Evolutionary conservation across 345 rosid species (phyloP), one percentile per base, ranked within the genome.

Genomic region (Erysimum cheiranthoides): DNA sequence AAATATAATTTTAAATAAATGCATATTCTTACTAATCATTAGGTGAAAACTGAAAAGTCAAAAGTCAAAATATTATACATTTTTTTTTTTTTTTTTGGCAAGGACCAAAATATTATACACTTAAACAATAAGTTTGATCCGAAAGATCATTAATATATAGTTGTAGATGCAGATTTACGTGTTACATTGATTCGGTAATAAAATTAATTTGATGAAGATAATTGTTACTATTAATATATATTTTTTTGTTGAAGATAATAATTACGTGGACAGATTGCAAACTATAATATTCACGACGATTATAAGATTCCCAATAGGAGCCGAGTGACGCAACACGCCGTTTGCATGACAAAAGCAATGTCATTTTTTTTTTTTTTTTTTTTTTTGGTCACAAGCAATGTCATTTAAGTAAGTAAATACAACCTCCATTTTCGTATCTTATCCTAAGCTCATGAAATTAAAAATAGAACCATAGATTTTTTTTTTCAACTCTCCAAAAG

Each of bases 331-430:
- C 73, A 69, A 69, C 79, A 76, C 74, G 79, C 64, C 79, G 40
- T 76, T 43, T 53, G 79, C 64, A 76, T 76, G 79, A 69, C 79
- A 51, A 68, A 61, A 3, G 64, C 63, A 68, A 61, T 75, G 73
- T 8, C 68, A 66, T 35, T 54, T 25, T n/a, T n/a, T n/a, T n/a
- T n/a, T n/a, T n/a, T n/a, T n/a, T n/a, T n/a, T n/a, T n/a, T n/a
- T n/a, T n/a, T n/a, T n/a, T n/a, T n/a, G n/a, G n/a, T n/a, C n/a
- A n/a, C n/a, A 61, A 3, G 64, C 63, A 68, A 61, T 75, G 73
- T 8, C 68, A 66, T 35, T 54, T 25, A 6, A 57, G 39, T 49
- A 43, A 45, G 28, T n/a, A 21, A 21, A 13, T 30, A 73, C 18
- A 59, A 46, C 73, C 53, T 67, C 46, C 18, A 58, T 47, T 59